Conservation (phyloP, 1,139 yeast genomes). For the Saccharomyces uvarum region DNA sequence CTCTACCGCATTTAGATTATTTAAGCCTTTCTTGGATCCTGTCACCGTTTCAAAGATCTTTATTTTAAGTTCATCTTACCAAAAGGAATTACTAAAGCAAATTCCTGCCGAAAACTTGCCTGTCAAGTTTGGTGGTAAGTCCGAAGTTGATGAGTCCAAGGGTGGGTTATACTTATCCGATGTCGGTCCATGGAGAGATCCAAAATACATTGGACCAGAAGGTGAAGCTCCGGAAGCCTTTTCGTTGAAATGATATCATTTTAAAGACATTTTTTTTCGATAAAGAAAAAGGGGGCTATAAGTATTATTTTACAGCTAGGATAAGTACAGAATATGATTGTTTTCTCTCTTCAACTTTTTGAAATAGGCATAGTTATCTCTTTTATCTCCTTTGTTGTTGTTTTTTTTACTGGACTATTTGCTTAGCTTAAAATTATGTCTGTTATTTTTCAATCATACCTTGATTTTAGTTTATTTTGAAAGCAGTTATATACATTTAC, state of each 20-base stretch:
- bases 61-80: constrained; percentile 73
- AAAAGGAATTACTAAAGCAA: constrained; percentile 79
- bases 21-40: constrained; percentile 92
- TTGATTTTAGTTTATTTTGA: neutral
- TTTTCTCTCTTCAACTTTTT: neutral
- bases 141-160: constrained; percentile 53
- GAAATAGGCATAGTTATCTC: neutral
- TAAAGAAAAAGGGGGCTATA: neutral
- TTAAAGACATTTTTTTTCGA: neutral
- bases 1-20: constrained; percentile 82
- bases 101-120: constrained; percentile 93
- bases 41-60: constrained; percentile 95
- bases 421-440: neutral
- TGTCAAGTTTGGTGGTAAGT: constrained; percentile 76
- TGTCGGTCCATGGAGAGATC: constrained; percentile 96
- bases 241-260: constrained; percentile 19
- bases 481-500: neutral
- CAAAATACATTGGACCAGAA: constrained; percentile 74
- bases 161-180: constrained; percentile 86
- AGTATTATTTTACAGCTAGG: neutral
- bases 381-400: neutral
- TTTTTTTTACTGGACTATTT: neutral
- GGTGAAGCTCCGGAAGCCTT: constrained; percentile 71
- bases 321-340: neutral
- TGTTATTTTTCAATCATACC: neutral